Evolutionary conservation across 1,284 basidiomycete species (phyloP).

Genomic region (Ustilago curta): DNA sequence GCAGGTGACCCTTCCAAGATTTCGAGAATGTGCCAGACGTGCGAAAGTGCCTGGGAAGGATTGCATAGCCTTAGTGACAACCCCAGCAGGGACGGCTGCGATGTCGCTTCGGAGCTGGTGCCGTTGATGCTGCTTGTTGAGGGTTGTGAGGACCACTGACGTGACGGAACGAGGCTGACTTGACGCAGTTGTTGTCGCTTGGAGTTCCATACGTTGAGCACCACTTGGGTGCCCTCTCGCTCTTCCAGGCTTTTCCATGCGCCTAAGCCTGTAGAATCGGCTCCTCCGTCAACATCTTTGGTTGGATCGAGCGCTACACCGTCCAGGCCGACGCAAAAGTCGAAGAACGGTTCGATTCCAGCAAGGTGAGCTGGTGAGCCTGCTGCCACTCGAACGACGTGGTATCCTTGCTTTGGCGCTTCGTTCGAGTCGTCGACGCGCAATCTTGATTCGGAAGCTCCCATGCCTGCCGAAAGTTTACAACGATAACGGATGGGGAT

Average conservation of each 20-base stretch:
- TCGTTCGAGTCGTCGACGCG: slow-evolving; percentile 49
- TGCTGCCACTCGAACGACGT: slow-evolving; percentile 69
- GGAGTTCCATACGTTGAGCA: slow-evolving; percentile 88
- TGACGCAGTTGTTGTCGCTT: slow-evolving; percentile 86
- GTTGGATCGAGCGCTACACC: slow-evolving; percentile 60
- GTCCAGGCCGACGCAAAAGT: slow-evolving; percentile 92
- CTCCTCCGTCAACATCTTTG: slow-evolving; percentile 46
- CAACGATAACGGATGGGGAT: not conserved
- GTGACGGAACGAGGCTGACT: slow-evolving; percentile 84
- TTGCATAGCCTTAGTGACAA: slow-evolving; percentile 87
- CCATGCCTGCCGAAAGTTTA: slow-evolving; percentile 20
- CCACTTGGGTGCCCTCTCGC: slow-evolving; percentile 83
- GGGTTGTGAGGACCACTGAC: slow-evolving; percentile 76
- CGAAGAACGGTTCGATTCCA: slow-evolving; percentile 93
- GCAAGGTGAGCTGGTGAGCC: slow-evolving; percentile 75
- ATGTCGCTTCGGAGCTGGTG: slow-evolving; percentile 35
- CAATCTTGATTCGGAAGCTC: slow-evolving; percentile 45
- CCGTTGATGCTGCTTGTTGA: slow-evolving; percentile 51
- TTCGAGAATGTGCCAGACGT: slow-evolving; percentile 94
- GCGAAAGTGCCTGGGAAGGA: slow-evolving; percentile 56
- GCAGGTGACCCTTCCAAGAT: slow-evolving; percentile 95
- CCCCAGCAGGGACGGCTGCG: slow-evolving; percentile 81
- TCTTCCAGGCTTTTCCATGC: slow-evolving; percentile 76
- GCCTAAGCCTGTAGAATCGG: slow-evolving; percentile 46
- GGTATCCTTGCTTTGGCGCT: slow-evolving; percentile 64